These are phyloP conservation scores for Colletotrichum orchidophilum DNA, from an alignment of 2,329 filamentous ascomycete species.

Conservation along the genomic window DNA sequence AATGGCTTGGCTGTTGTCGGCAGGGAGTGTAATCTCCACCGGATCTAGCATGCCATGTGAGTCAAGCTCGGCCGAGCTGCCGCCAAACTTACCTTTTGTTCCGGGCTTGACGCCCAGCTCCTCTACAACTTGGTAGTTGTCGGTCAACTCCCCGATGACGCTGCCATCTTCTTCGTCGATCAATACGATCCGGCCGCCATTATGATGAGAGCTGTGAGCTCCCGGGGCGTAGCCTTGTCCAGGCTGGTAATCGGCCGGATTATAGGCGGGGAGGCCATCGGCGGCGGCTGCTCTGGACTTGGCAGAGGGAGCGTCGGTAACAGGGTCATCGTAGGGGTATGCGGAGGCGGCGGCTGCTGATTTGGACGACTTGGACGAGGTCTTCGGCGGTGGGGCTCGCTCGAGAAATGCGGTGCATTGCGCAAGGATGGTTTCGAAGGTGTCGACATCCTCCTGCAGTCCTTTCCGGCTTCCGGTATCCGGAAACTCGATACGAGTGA, in stretches of 20 bases:
- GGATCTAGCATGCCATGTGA: conserved; percentile 63
- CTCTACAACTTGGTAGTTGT: conserved; percentile 83
- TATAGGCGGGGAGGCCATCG: conserved; percentile 72
- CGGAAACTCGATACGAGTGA: conserved; percentile 93
- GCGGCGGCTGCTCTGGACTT: conserved; percentile 39
- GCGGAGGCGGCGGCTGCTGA: conserved; percentile 2
- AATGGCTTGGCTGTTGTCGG: conserved; percentile 71
- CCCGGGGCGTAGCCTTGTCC: conserved; percentile 80
- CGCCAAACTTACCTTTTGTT: conserved; percentile 92
- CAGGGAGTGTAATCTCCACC: conserved; percentile 79
- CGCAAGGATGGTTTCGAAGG: conserved; percentile 97
- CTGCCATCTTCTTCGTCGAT: conserved; percentile 96
- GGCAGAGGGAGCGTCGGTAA: conserved; percentile 38
- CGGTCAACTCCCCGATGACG: conserved; percentile 89
- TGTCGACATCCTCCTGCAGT: conserved; percentile 91
- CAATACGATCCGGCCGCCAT: conserved; percentile 84
- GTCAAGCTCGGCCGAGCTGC: conserved; percentile 30
- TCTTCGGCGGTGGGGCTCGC: conserved; percentile 72
- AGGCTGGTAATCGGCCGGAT: conserved; percentile 81
- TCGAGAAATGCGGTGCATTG: conserved; percentile 97
- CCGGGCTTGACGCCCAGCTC: conserved; percentile 79
- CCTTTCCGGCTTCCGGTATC: conserved; percentile 74
- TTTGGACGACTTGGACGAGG: conserved; percentile 29
- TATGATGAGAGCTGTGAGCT: conserved; percentile 61
- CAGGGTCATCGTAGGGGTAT: conserved; percentile 30